Conservation (phyloP, 1,284 basidiomycete genomes). For the Ustilago esculenta region DNA sequence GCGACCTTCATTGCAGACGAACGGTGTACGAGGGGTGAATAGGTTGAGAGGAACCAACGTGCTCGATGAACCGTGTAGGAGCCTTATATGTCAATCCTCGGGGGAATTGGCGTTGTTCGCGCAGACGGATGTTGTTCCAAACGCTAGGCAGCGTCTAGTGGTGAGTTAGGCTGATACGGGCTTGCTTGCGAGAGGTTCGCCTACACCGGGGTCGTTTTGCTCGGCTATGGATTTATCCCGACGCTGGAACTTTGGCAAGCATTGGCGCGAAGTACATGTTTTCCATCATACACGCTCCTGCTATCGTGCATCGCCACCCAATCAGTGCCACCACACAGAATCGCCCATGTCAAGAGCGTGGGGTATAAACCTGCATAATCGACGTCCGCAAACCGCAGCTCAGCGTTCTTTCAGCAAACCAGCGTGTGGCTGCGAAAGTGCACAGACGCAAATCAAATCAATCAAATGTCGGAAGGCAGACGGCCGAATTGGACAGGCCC, state of each 20-base stretch:
- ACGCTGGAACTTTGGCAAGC: too few relatives aligned
- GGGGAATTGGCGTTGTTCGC: neutral
- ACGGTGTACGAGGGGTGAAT: constrained; percentile 2
- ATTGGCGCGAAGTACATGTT: too few relatives aligned
- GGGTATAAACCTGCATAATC: constrained; percentile 5
- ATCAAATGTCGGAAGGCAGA: constrained; percentile 3
- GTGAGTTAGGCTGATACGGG: too few relatives aligned
- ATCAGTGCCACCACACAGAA: neutral
- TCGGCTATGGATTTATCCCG: constrained; percentile 13
- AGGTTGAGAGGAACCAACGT: constrained; percentile 2
- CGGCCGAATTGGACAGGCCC: constrained; percentile 13
- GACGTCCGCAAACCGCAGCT: too few relatives aligned
- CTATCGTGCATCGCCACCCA: constrained; percentile 15
- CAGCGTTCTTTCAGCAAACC: too few relatives aligned
- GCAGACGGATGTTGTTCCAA: too few relatives aligned
- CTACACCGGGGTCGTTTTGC: too few relatives aligned
- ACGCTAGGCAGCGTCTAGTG: too few relatives aligned
- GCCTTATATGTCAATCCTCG: constrained; percentile 1
- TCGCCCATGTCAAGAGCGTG: too few relatives aligned
- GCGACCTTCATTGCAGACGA: constrained; percentile 23
- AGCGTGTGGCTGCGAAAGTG: too few relatives aligned
- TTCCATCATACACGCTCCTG: constrained; percentile 31
- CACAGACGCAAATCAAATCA: too few relatives aligned
- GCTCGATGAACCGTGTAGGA: neutral
- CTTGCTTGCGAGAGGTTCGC: too few relatives aligned